Evolutionary conservation across 2,329 filamentous ascomycete genomes (phyloP).

Genomic region (Stylonectria norvegica): DNA sequence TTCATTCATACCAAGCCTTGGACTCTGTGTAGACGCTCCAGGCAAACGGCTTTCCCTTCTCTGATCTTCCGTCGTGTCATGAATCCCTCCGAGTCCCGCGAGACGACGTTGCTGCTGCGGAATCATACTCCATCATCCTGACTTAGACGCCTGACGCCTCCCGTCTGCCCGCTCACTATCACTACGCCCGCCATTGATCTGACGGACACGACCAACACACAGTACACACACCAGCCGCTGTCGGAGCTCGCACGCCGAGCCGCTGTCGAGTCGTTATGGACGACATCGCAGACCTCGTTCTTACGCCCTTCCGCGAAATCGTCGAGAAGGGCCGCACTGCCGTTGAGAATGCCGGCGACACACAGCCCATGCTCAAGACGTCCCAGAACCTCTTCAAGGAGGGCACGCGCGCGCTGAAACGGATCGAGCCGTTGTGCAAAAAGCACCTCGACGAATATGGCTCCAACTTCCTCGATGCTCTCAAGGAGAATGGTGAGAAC

Average conservation of each 20-base stretch:
- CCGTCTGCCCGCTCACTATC: constrained; percentile 1
- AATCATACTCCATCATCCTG: constrained; percentile 20
- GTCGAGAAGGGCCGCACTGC: constrained; percentile 49
- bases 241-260: not conserved
- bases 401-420: constrained; percentile 48
- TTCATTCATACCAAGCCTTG: not conserved
- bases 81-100: constrained; percentile 5
- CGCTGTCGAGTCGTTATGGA: constrained; percentile 33
- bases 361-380: constrained; percentile 47
- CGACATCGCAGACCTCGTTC: constrained; percentile 41
- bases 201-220: no score
- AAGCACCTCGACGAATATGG: constrained; percentile 49
- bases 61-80: no score
- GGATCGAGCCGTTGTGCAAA: constrained; percentile 49
- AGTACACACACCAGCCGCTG: constrained; percentile 1
- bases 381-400: constrained; percentile 46
- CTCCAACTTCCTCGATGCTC: constrained; percentile 45
- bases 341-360: constrained; percentile 44
- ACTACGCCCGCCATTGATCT: no score
- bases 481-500: constrained; percentile 52
- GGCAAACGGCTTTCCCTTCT: not conserved
- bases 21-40: not conserved
- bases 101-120: constrained; percentile 10
- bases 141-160: constrained; percentile 24
- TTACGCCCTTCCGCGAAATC: constrained; percentile 51